Evolutionary conservation across 768 basidiomycete species (phyloP).

Genomic region (Cystofilobasidium macerans): DNA sequence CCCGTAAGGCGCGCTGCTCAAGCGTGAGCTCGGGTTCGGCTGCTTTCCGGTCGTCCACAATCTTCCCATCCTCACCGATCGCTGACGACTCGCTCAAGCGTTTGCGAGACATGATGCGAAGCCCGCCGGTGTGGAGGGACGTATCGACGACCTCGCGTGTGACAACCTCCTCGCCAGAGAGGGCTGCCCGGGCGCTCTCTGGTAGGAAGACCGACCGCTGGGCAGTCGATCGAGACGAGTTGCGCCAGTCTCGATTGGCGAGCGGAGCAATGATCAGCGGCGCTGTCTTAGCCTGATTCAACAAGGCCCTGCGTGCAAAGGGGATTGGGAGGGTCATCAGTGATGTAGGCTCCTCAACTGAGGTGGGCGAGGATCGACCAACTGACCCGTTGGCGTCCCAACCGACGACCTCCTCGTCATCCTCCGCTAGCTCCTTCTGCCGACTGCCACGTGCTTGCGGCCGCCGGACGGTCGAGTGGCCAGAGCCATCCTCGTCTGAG

Average conservation of each 20-base stretch:
- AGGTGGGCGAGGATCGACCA: background rate
- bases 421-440: background rate
- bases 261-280: constrained; percentile 78
- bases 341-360: no score
- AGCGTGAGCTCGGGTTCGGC: constrained; percentile 41
- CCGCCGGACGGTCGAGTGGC: background rate
- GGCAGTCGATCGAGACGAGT: constrained; percentile 39
- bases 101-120: background rate
- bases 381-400: constrained; percentile 23
- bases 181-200: constrained; percentile 43
- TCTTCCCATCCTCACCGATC: background rate
- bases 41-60: constrained; percentile 29
- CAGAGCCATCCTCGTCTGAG: constrained; percentile 4
- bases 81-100: background rate
- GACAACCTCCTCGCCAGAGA: background rate
- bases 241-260: constrained; percentile 80
- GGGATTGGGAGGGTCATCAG: background rate
- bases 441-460: no score
- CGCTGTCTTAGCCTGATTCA: background rate
- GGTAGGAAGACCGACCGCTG: constrained; percentile 62
- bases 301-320: background rate
- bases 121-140: background rate
- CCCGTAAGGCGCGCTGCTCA: constrained; percentile 69
- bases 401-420: constrained; percentile 19
- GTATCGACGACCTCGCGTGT: constrained; percentile 19